Evolutionary conservation across 768 basidiomycete species (phyloP), one percentile per base, ranked within the genome.

Genomic region (Sistotremastrum suecicum): DNA sequence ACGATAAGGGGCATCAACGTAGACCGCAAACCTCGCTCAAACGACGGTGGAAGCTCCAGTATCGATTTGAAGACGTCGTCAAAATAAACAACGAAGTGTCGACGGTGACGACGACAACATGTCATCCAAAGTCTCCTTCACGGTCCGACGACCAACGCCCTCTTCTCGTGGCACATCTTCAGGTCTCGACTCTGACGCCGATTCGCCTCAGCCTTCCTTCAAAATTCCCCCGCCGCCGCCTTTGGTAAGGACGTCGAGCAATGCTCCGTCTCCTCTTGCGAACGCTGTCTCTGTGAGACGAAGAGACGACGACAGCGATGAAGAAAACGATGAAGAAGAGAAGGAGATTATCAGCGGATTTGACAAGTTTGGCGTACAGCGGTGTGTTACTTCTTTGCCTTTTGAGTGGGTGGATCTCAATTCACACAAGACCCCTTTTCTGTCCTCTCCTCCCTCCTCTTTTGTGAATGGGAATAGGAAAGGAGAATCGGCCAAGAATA

Each of bases 111-210:
- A 46, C 59, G 49, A 53, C 57, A 20, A 20, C 44, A 46, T 46
- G n/a, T 52, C 56, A 11, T 50, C 58, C 20, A 73, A 76, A 51
- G 72, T 91, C 37, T 91, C 89, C 1, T 92, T 94, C 62, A 90
- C 83, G 2, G 71, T 94, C 47, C 76, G 86, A 38, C 72, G 86
- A 5, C 90, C 90, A 0, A 78, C 77, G 0, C 81, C 84, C 1
- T 58, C 69, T 0, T 80, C 83, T 5, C 71, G 82, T 7, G 70
- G 72, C 11, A 58, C 68, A 0, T 83, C 83, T 0, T 72, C 78
- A 33, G 79, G 76, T 7, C 67, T 72, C 38, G 83, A 82, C 37
- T 78, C 78, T 0, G 79, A 78, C 50, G 53, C 59, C n/a, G 59
- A 63, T 0, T 57, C 56, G 4, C 48, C 65, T 1, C 20, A 20